Conservation (phyloP, 1,284 basidiomycete genomes). For the Trametes hirsuta region DNA sequence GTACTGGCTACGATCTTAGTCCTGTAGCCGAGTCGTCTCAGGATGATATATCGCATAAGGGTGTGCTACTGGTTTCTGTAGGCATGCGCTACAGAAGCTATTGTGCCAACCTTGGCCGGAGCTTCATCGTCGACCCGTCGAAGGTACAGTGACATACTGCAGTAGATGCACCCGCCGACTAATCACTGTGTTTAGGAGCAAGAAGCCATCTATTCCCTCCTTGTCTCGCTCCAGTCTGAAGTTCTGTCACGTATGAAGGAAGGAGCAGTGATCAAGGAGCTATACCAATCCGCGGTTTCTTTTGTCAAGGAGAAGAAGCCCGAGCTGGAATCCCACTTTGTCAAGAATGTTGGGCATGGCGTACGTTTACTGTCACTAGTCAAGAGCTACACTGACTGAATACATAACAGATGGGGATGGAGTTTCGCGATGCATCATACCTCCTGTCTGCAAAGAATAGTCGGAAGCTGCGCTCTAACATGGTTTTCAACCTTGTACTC, state of each 20-base stretch:
- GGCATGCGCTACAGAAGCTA: slow-evolving; percentile 95
- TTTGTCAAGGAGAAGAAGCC: slow-evolving; percentile 80
- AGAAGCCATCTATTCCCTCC: slow-evolving; percentile 83
- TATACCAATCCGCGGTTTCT: slow-evolving; percentile 79
- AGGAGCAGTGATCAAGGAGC: slow-evolving; percentile 77
- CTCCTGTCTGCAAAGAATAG: slow-evolving; percentile 83
- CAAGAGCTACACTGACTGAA: background rate
- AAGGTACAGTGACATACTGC: slow-evolving; percentile 51
- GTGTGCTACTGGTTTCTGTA: slow-evolving; percentile 87
- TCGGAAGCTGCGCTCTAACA: slow-evolving; percentile 73
- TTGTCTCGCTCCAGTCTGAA: slow-evolving; percentile 82
- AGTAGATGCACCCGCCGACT: background rate
- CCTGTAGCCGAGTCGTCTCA: slow-evolving; percentile 85
- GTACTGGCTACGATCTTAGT: slow-evolving; percentile 84
- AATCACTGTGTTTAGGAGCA: slow-evolving; percentile 63
- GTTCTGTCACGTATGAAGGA: slow-evolving; percentile 80
- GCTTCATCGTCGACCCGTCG: slow-evolving; percentile 93
- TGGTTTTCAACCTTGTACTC: slow-evolving; percentile 85
- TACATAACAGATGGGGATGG: slow-evolving; percentile 78
- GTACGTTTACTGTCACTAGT: slow-evolving; percentile 46
- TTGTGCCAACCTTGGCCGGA: slow-evolving; percentile 90
- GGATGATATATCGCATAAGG: slow-evolving; percentile 87
- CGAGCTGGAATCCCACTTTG: slow-evolving; percentile 82
- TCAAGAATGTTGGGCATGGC: slow-evolving; percentile 91
- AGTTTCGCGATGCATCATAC: slow-evolving; percentile 91